Conservation (phyloP, 1,284 basidiomycete species). For the Farysia itapuensis region DNA sequence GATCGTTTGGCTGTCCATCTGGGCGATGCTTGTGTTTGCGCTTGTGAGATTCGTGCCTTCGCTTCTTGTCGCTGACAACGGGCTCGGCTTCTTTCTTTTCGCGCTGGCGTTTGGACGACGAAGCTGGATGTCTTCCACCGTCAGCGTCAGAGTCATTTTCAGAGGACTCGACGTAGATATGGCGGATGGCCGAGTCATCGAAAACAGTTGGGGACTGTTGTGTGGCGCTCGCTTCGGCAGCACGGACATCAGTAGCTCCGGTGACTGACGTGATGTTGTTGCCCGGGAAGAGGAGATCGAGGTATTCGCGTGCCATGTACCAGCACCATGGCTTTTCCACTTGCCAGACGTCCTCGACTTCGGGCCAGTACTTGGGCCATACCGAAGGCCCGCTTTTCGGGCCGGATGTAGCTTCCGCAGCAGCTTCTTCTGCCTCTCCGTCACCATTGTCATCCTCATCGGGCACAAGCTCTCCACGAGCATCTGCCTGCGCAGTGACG, state of each 20-base stretch:
- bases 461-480: background rate
- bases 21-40: too few relatives aligned
- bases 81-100: too few relatives aligned
- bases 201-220: too few relatives aligned
- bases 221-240: too few relatives aligned
- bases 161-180: too few relatives aligned
- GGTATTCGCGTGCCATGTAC: constrained; percentile 7
- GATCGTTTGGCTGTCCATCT: too few relatives aligned
- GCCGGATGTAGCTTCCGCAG: too few relatives aligned
- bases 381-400: constrained; percentile 1
- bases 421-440: background rate
- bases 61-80: too few relatives aligned
- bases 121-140: background rate
- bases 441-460: background rate
- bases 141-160: constrained; percentile 1
- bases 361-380: constrained; percentile 11
- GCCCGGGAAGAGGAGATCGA: constrained; percentile 2
- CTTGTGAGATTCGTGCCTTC: too few relatives aligned
- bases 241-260: too few relatives aligned
- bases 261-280: too few relatives aligned
- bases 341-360: constrained; percentile 1
- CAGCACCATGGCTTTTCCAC: constrained; percentile 1
- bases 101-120: background rate
- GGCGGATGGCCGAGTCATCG: too few relatives aligned
- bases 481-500: background rate